phyloP scores from a whole-genome alignment of 2,329 filamentous ascomycete species.

The Fusarium metavorans region DNA sequence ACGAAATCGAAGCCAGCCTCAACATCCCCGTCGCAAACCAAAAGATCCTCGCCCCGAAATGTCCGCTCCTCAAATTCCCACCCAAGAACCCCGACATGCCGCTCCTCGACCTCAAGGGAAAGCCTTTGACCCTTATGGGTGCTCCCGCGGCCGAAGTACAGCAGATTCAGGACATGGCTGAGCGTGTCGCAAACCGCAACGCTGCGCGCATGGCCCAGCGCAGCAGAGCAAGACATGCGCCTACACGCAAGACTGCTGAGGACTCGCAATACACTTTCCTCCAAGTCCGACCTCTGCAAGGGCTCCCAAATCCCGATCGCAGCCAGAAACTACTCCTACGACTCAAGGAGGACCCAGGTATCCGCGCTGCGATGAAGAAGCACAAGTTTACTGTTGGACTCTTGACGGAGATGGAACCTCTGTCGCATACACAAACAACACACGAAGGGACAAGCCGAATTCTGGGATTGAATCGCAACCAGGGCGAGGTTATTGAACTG shows the following conservation, averaged over 20 bases:
- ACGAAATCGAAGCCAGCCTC: slow-evolving; percentile 66
- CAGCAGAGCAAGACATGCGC: slow-evolving; percentile 41
- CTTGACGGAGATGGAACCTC: slow-evolving; percentile 95
- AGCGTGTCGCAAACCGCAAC: slow-evolving; percentile 62
- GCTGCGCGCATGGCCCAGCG: slow-evolving; percentile 52
- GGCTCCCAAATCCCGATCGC: slow-evolving; percentile 81
- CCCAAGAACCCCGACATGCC: slow-evolving; percentile 69
- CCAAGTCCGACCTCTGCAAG: slow-evolving; percentile 77
- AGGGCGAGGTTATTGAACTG: slow-evolving; percentile 90
- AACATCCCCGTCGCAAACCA: slow-evolving; percentile 73
- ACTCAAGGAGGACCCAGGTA: slow-evolving; percentile 85
- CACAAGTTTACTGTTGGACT: slow-evolving; percentile 88
- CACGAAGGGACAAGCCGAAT: slow-evolving; percentile 81
- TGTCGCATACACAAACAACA: slow-evolving; percentile 77
- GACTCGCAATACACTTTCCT: slow-evolving; percentile 84
- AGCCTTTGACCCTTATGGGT: slow-evolving; percentile 75
- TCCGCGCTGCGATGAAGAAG: slow-evolving; percentile 83
- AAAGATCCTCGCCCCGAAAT: slow-evolving; percentile 75
- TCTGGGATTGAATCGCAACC: slow-evolving; percentile 87
- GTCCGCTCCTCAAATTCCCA: slow-evolving; percentile 72
- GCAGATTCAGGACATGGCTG: slow-evolving; percentile 63
- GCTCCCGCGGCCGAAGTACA: slow-evolving; percentile 70
- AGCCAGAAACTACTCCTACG: slow-evolving; percentile 79
- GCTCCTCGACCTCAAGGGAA: slow-evolving; percentile 62
- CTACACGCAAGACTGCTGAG: slow-evolving; percentile 52